Conservation (phyloP, 352 stramenopile species). For the Globisporangium lucens region DNA sequence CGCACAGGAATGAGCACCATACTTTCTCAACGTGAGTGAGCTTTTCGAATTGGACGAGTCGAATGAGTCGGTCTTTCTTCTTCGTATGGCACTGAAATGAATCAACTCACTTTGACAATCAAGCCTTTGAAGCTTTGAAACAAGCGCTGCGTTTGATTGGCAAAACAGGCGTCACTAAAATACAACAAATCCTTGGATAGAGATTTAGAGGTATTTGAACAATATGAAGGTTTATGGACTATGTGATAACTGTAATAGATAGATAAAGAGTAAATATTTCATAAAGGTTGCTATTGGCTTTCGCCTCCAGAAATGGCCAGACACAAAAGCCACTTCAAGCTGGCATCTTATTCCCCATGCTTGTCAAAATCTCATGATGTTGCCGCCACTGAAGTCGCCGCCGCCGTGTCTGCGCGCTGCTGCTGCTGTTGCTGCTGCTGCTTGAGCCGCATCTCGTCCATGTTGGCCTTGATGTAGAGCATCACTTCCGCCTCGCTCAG, state of each 20-base stretch:
- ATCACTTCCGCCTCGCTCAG: constrained; percentile 57
- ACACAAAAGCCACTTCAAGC: not conserved
- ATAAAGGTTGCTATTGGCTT: not conserved
- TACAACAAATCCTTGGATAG: not conserved
- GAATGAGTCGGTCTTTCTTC: not conserved
- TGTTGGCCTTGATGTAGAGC: constrained; percentile 67
- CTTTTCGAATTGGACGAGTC: constrained; percentile 1
- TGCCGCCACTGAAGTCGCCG: not conserved
- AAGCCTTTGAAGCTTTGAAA: not conserved
- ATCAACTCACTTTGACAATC: not conserved
- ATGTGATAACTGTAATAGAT: not conserved
- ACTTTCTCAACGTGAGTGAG: constrained; percentile 10
- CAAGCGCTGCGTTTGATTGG: not conserved
- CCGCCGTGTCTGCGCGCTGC: not conserved
- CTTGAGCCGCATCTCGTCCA: constrained; percentile 52
- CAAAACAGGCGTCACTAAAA: not conserved
- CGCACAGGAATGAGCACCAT: constrained; percentile 43
- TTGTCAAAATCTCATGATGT: not conserved
- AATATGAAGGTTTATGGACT: not conserved
- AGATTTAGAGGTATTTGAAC: not conserved
- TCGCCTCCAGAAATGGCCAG: not conserved
- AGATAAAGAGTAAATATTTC: not conserved
- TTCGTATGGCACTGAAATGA: not conserved
- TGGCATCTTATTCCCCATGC: not conserved
- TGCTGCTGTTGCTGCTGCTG: constrained; percentile 16